Percentiles rank a stretch among this genome's conserved stretches.
These are phyloP conservation scores for Aspergillus ostianus DNA, from an alignment of 495 filamentous ascomycete species.

Conservation along the genomic window DNA sequence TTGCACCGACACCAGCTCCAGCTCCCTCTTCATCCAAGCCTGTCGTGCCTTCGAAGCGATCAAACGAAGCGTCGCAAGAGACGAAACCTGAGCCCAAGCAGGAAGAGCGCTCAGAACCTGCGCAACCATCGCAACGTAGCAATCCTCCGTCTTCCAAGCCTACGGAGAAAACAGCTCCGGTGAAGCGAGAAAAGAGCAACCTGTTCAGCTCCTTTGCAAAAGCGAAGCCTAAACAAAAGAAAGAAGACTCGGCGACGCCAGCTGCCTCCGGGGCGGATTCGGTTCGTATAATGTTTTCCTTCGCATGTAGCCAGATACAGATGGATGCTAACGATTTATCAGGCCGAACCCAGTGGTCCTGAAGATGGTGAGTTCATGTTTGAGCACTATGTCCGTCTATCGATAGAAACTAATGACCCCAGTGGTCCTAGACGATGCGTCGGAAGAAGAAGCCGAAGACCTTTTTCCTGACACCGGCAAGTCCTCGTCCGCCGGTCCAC, in stretches of 20 bases:
- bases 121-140: conserved; percentile 22
- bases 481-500: conserved; percentile 33
- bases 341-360: conserved; percentile 28
- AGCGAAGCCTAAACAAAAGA: conserved; percentile 63
- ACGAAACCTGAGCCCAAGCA: conserved; percentile 30
- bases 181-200: conserved; percentile 62
- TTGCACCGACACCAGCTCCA: conserved; percentile 24
- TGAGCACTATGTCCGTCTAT: not conserved
- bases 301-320: conserved; percentile 10
- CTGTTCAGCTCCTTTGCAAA: conserved; percentile 87
- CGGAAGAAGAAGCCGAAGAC: conserved; percentile 72
- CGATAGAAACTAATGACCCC: conserved; percentile 18
- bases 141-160: conserved; percentile 35
- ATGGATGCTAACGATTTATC: conserved; percentile 9
- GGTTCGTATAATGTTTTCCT: conserved; percentile 26
- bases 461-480: conserved; percentile 49
- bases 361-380: conserved; percentile 53
- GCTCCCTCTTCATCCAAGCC: conserved; percentile 24
- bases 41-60: conserved; percentile 35
- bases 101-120: conserved; percentile 29
- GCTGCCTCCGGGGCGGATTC: conserved; percentile 37
- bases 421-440: conserved; percentile 55
- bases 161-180: conserved; percentile 34
- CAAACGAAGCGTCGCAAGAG: conserved; percentile 22
- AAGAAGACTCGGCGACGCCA: conserved; percentile 45